Evolutionary conservation across 2,329 filamentous ascomycete genomes (phyloP).

Genomic region (Trichothecium roseum): DNA sequence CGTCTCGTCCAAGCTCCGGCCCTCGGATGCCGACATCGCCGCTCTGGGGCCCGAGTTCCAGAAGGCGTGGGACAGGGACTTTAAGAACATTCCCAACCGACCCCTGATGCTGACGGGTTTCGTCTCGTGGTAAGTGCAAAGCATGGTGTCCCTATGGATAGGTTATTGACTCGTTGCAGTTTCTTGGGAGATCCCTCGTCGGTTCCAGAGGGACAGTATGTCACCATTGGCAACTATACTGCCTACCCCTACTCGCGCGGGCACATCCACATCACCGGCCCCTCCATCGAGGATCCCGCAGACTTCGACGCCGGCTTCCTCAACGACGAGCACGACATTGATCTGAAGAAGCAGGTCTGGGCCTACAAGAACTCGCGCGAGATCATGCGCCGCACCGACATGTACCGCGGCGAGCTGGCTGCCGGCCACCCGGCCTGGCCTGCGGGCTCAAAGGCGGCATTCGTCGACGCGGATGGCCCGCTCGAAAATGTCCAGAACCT

Average conservation of each 20-base stretch:
- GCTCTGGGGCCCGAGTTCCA: constrained; percentile 41
- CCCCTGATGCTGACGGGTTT: constrained; percentile 33
- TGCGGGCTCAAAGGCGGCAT: constrained; percentile 24
- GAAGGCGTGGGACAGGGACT: constrained; percentile 44
- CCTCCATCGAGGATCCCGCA: constrained; percentile 25
- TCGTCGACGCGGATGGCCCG: constrained; percentile 13
- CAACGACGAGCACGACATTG: constrained; percentile 33
- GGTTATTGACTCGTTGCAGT: not conserved
- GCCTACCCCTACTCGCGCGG: constrained; percentile 52
- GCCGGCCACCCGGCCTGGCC: constrained; percentile 31
- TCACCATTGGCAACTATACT: constrained; percentile 39
- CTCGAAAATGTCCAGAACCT: constrained; percentile 24
- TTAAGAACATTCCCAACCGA: constrained; percentile 27
- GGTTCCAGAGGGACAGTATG: constrained; percentile 30
- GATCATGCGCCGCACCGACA: constrained; percentile 42
- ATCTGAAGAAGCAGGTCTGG: constrained; percentile 49
- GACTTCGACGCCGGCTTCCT: constrained; percentile 48
- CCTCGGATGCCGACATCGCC: constrained; percentile 38
- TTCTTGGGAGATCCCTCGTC: not conserved
- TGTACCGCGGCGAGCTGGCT: constrained; percentile 35
- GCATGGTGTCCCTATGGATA: not conserved
- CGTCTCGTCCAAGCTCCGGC: constrained; percentile 42
- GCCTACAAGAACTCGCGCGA: constrained; percentile 54
- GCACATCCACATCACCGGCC: constrained; percentile 43
- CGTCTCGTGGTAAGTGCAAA: constrained; percentile 13